Evolutionary conservation across 2,329 filamentous ascomycete genomes (phyloP).

Genomic region (Stylonectria norvegica): DNA sequence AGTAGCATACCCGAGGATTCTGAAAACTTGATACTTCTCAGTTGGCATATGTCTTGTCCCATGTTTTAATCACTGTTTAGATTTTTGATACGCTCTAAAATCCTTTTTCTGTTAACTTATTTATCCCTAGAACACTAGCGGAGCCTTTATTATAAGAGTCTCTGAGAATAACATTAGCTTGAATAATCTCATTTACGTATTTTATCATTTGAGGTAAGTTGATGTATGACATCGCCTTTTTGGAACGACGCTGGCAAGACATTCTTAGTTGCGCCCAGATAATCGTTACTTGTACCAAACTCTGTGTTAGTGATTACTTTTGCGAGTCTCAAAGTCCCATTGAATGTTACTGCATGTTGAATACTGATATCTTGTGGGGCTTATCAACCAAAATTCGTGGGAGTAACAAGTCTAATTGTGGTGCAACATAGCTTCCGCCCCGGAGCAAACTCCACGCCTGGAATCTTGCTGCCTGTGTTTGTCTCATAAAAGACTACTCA

Average conservation of each 20-base stretch:
- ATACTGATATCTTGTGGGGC: not conserved
- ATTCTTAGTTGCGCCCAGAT: not conserved
- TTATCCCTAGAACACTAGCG: too few relatives aligned
- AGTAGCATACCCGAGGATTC: not conserved
- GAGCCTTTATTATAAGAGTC: too few relatives aligned
- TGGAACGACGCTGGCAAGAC: not conserved
- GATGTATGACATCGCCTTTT: too few relatives aligned
- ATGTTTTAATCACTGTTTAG: not conserved
- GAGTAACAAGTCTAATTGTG: not conserved
- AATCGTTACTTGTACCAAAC: not conserved
- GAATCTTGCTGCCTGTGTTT: not conserved
- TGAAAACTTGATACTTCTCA: not conserved
- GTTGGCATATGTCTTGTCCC: not conserved
- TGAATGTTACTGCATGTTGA: not conserved
- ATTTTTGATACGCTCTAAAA: too few relatives aligned
- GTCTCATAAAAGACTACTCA: not conserved
- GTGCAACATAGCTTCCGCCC: not conserved
- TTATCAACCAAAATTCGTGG: not conserved
- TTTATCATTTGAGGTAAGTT: too few relatives aligned
- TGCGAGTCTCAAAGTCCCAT: not conserved
- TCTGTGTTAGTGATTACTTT: not conserved
- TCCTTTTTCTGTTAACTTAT: too few relatives aligned
- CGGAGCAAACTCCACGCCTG: not conserved
- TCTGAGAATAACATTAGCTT: too few relatives aligned
- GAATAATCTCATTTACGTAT: too few relatives aligned